These are phyloP conservation scores for Tuber melanosporum DNA, from an alignment of 495 filamentous ascomycete genomes.

Conservation along the genomic window DNA sequence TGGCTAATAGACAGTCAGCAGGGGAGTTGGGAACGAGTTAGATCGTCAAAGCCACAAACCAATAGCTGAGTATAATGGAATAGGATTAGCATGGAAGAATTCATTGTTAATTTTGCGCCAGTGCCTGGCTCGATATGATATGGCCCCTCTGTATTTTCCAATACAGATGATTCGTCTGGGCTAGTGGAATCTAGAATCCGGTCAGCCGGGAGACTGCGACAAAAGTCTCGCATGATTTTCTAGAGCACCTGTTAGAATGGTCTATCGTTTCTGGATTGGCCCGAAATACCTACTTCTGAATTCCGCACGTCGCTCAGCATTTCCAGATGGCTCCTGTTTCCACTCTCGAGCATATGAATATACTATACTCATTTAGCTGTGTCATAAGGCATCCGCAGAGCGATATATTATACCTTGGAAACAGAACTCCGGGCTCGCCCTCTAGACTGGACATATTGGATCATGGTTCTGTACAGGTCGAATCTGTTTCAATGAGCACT, in stretches of 20 bases:
- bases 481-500: slow-evolving; percentile 50
- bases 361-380: slow-evolving; percentile 48
- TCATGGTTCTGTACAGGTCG: slow-evolving; percentile 82
- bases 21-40: background rate
- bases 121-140: slow-evolving; percentile 60
- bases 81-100: slow-evolving; percentile 35
- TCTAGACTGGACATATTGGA: slow-evolving; percentile 91
- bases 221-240: slow-evolving; percentile 63
- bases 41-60: slow-evolving; percentile 43
- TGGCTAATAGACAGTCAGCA: slow-evolving; percentile 47
- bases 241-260: slow-evolving; percentile 30
- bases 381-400: background rate
- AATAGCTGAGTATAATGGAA: slow-evolving; percentile 54
- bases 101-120: slow-evolving; percentile 65
- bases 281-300: slow-evolving; percentile 44
- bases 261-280: background rate
- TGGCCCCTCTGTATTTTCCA: slow-evolving; percentile 42
- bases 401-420: slow-evolving; percentile 45
- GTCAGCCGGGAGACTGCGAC: slow-evolving; percentile 66
- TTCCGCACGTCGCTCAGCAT: slow-evolving; percentile 53
- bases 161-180: background rate
- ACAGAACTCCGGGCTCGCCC: slow-evolving; percentile 73
- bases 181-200: slow-evolving; percentile 52
- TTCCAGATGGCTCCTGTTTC: slow-evolving; percentile 55
- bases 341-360: slow-evolving; percentile 70